Percentiles rank a stretch among this genome's conserved stretches.
Evolutionary conservation across 371 early-diverging fungal genomes (phyloP).

Genomic region (Mucor ambiguus): DNA sequence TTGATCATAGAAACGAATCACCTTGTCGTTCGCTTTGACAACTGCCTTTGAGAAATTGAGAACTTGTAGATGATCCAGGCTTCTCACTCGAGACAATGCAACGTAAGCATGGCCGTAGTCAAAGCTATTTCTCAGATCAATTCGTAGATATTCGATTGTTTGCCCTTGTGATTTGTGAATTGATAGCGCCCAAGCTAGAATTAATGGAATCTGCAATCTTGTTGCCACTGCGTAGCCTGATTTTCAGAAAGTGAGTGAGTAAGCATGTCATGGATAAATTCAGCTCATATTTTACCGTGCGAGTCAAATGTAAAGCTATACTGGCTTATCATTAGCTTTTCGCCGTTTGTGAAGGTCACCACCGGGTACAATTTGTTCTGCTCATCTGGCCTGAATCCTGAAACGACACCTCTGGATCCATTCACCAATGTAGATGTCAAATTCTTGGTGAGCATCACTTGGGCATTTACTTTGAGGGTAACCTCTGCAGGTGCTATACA

Average conservation of each 20-base stretch:
- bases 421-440: conserved; percentile 73
- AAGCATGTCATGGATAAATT: background rate
- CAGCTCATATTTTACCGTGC: background rate
- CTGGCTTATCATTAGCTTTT: background rate
- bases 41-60: conserved; percentile 59
- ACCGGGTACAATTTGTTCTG: background rate
- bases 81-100: conserved; percentile 83
- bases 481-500: conserved; percentile 61
- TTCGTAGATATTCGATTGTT: conserved; percentile 80
- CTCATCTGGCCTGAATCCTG: conserved; percentile 40
- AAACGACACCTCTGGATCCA: conserved; percentile 81
- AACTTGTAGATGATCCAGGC: conserved; percentile 69
- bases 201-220: conserved; percentile 68
- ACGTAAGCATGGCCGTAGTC: conserved; percentile 94
- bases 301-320: background rate
- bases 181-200: conserved; percentile 72
- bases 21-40: conserved; percentile 54
- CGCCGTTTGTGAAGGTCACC: conserved; percentile 51
- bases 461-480: conserved; percentile 74
- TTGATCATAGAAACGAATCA: conserved; percentile 58
- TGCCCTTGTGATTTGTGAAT: conserved; percentile 96
- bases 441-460: conserved; percentile 91
- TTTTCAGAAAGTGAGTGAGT: background rate
- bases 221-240: background rate
- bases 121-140: conserved; percentile 83